These are phyloP conservation scores for Apophysomyces sp. DNA, from an alignment of 371 early-diverging fungal genomes.

Conservation along the genomic window DNA sequence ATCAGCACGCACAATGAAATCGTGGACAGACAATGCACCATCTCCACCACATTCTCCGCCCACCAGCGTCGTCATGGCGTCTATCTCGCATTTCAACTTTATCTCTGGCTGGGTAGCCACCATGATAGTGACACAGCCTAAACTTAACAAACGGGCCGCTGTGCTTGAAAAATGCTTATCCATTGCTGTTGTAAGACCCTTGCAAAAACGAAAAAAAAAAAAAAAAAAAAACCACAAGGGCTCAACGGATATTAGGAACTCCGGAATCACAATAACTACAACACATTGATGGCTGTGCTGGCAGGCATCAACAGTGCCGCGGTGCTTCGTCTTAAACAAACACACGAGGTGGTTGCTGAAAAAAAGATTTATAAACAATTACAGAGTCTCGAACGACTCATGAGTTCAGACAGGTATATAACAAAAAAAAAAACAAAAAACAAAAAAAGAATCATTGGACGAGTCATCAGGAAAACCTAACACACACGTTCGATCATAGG, in stretches of 20 bases:
- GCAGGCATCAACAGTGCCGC: conserved; percentile 72
- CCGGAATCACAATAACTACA: conserved; percentile 62
- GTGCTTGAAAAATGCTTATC: conserved; percentile 65
- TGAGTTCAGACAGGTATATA: conserved; percentile 65
- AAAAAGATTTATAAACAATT: conserved; percentile 56
- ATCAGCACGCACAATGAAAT: conserved; percentile 14
- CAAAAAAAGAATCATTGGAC: background rate
- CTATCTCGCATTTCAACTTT: conserved; percentile 60
- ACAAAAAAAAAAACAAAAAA: too few species aligned
- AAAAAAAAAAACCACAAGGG: background rate
- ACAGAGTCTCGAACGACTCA: conserved; percentile 61
- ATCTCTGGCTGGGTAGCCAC: conserved; percentile 69
- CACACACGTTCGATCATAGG: conserved; percentile 11
- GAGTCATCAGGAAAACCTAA: background rate
- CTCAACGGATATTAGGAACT: conserved; percentile 29
- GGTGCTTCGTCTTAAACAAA: conserved; percentile 56
- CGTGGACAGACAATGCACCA: background rate
- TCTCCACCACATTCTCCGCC: conserved; percentile 7
- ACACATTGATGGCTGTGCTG: conserved; percentile 70
- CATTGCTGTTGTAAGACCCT: conserved; percentile 50
- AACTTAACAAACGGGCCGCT: conserved; percentile 56
- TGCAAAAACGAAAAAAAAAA: background rate
- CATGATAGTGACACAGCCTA: conserved; percentile 59
- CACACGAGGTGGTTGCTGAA: conserved; percentile 48
- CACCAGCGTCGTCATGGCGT: conserved; percentile 42